Evolutionary conservation across 2,329 filamentous ascomycete species (phyloP).

Genomic region (Cordyceps javanica): DNA sequence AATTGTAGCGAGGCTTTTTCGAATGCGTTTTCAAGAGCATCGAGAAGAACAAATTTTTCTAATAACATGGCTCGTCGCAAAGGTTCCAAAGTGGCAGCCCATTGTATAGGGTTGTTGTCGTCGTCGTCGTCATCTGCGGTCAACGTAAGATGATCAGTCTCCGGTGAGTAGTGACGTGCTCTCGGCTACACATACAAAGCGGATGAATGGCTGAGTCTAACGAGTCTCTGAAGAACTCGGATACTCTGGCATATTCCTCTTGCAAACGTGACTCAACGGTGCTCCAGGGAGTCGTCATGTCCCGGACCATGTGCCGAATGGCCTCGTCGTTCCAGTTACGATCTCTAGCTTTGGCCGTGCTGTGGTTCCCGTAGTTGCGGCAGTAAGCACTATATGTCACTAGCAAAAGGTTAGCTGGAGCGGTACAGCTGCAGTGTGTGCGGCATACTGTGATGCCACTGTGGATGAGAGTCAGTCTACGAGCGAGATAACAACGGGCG

Average conservation of each 20-base stretch:
- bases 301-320: slow-evolving; percentile 29
- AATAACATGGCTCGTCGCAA: not conserved
- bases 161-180: not conserved
- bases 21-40: not conserved
- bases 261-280: slow-evolving; percentile 13
- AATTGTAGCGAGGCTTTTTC: not conserved
- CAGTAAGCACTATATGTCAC: slow-evolving; percentile 37
- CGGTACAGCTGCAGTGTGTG: not conserved
- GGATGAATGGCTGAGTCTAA: not conserved
- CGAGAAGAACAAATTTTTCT: not conserved
- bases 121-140: no score
- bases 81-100: not conserved
- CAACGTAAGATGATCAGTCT: not conserved
- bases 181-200: not conserved
- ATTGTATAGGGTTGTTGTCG: not conserved
- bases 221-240: not conserved
- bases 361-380: slow-evolving; percentile 32
- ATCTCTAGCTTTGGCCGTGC: slow-evolving; percentile 19
- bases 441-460: slow-evolving; percentile 24
- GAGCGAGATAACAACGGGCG: not conserved
- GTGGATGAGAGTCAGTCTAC: not conserved
- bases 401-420: slow-evolving; percentile 17
- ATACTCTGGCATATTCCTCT: not conserved
- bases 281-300: slow-evolving; percentile 29
- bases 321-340: slow-evolving; percentile 42